phyloP scores from a whole-genome alignment of 768 basidiomycete genomes.

The Cyclocybe cylindracea region DNA sequence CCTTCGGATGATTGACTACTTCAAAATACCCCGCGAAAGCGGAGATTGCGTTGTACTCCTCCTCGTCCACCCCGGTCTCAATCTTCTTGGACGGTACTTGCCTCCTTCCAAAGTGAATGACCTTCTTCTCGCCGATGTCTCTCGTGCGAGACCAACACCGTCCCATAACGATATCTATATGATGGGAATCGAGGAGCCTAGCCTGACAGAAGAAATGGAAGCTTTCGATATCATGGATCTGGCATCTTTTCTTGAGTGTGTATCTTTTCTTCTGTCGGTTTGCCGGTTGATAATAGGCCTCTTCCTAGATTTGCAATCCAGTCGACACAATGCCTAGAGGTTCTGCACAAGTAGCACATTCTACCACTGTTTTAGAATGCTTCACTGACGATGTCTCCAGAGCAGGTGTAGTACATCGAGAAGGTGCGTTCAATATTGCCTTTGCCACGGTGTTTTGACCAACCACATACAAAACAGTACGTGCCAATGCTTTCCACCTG shows the following conservation, averaged over 20 bases:
- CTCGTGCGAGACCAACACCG: slow-evolving; percentile 39
- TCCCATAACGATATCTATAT: slow-evolving; percentile 53
- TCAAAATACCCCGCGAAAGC: slow-evolving; percentile 63
- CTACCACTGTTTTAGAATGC: slow-evolving; percentile 4
- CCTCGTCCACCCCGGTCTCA: slow-evolving; percentile 68
- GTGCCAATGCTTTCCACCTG: slow-evolving; percentile 76
- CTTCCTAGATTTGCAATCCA: slow-evolving; percentile 67
- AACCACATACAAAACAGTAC: slow-evolving; percentile 39
- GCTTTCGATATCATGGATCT: slow-evolving; percentile 75
- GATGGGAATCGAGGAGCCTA: slow-evolving; percentile 46
- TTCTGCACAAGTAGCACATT: slow-evolving; percentile 54
- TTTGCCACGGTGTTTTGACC: background rate
- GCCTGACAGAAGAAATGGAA: slow-evolving; percentile 53
- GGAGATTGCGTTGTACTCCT: slow-evolving; percentile 75
- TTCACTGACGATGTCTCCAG: slow-evolving; percentile 26
- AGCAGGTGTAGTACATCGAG: slow-evolving; percentile 63
- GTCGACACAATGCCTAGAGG: slow-evolving; percentile 70
- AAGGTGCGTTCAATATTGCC: slow-evolving; percentile 41
- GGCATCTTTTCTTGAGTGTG: slow-evolving; percentile 73
- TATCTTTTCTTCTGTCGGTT: background rate
- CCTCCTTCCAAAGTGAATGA: slow-evolving; percentile 67
- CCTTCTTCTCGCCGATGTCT: slow-evolving; percentile 59
- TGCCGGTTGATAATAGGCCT: background rate
- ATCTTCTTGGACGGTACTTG: slow-evolving; percentile 70
- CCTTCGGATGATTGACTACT: slow-evolving; percentile 62